Evolutionary conservation across 2,329 filamentous ascomycete genomes (phyloP), one percentile per base, ranked within the genome.

Genomic region (Sodiomyces alkalinus): DNA sequence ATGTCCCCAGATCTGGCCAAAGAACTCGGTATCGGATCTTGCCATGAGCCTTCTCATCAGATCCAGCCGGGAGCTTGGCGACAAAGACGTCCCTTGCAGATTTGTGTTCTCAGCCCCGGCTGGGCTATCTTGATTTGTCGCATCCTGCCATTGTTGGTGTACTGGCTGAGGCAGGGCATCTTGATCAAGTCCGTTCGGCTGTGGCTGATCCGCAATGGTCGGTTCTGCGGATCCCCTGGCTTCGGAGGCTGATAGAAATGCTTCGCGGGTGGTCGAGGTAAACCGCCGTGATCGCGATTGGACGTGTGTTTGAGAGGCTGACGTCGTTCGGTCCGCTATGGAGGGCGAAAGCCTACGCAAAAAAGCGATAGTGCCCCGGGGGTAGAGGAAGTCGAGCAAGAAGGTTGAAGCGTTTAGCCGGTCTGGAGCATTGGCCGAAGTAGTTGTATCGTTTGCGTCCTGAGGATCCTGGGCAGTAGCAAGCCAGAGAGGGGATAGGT

Each of bases 301-400:
- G 27, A 19, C 31, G 10, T 29, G 30, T 27, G 23, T 36, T 29
- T 15, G 31, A 29, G 9, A 35, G 23, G 15, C 41, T 40, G 17
- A 21, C 8, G 26, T 11, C 6, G 42, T 30, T 4, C 37, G 37
- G 19, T 39, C 34, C 7, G 33, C 17, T 3, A 38, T 25, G 5
- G 30, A 35, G 2, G 39, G 39, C 7, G 37, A 40, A 27, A 47
- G 39, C 17, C 52, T 54, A 22, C 56, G 56, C 33, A 65, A 39
- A 5, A 63, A 46, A 10, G 54, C 47, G 9, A 57, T 32, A 8
- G 62, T 53, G 7, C 55, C 56, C 19, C 41, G 55, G 5, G 66
- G 66, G 29, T 69, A 70, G 7, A 71, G 46, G 30, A 71, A 71
- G 43, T 71, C 67, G 43, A 72, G 58, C 26, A 66, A 47, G 30